Base-by-base conservation (phyloP, 805 yeast species). In the Lachancea sp. region DNA sequence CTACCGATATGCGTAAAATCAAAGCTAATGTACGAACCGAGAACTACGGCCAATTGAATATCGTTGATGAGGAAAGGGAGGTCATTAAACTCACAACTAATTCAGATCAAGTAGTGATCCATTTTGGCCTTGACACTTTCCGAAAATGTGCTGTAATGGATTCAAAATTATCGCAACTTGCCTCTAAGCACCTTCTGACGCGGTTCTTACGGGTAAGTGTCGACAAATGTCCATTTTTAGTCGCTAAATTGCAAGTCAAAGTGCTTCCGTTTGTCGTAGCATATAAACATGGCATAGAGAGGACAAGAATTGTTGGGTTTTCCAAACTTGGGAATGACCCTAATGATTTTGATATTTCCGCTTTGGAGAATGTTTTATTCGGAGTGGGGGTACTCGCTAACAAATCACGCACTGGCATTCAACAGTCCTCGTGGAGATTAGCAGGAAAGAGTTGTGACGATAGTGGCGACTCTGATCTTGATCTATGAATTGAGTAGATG, bases 191-290 rank as follows among this genome's bases (percentile, higher is more conserved):
- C 60, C 53, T 80, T 34, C 63, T 66, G 2, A 67, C 83, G 1
- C 68, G 67, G 42, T 75, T 82, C 43, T 58, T 72, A 16, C 68
- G 72, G 34, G 71, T 83, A 3, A 67, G 71, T 40, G 95, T 84
- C 0, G 72, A 68, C 25, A 63, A 72, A 28, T 83, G 89, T 1
- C 88, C 94, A 3, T 86, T 86, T 53, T 63, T 87, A 33, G 86
- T 78, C 4, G 63, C 76, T 2, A 78, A 76, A 53, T 68, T 87
- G 29, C 64, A 68, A 2, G 69, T 87, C 36, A 75, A 80, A 54
- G 78, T 81, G 8, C 65, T 86, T 4, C 96, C 96, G 0, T 80
- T 78, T 48, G 78, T 85, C 2, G 60, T 82, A 2, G 66, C 77
- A 7, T 86, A 80, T 53, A 64, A 63, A 9, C 64, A 72, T 26